Conservation (phyloP, 768 basidiomycete species). For the Suillus ampliporus region DNA sequence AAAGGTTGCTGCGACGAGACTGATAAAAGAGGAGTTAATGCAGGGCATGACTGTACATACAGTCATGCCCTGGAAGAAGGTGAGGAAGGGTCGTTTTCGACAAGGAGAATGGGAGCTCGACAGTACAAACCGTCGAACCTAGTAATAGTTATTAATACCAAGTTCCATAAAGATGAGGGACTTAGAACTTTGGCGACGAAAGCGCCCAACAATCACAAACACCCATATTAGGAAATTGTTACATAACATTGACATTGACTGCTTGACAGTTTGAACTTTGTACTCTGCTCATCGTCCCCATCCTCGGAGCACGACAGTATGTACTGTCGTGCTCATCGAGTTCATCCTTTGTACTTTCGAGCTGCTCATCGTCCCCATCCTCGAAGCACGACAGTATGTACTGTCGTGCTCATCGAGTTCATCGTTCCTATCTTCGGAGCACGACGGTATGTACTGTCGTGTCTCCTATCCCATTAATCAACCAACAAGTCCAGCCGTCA, state of each 20-base stretch:
- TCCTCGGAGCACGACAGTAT: neutral
- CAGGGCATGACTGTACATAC: neutral
- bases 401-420: neutral
- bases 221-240: no score
- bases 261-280: no score
- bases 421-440: no score
- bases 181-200: neutral
- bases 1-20: no score
- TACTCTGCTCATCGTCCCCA: neutral
- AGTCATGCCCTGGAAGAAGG: neutral
- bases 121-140: neutral
- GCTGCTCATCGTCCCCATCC: neutral
- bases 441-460: no score
- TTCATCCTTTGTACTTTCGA: neutral
- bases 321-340: neutral
- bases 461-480: no score
- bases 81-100: neutral
- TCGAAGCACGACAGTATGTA: neutral
- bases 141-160: no score
- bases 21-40: no score
- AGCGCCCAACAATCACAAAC: no score
- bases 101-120: neutral
- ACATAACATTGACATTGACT: no score
- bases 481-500: no score
- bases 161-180: neutral